Conservation (phyloP, 2,329 filamentous ascomycete genomes). For the Sarocladiaceae sp. region DNA sequence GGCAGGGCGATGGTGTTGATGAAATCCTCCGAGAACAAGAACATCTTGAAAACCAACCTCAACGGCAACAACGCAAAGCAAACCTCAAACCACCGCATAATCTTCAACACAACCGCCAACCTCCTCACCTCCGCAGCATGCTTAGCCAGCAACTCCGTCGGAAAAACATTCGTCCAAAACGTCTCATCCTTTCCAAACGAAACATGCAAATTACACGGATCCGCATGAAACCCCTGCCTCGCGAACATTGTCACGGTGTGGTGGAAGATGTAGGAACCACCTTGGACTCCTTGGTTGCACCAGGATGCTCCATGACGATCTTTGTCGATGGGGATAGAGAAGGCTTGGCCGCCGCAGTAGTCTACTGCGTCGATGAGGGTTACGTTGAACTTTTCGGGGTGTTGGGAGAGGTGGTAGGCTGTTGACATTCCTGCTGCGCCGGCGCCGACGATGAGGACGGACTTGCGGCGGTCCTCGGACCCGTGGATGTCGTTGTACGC, state of each 20-base stretch:
- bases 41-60: slow-evolving; percentile 62
- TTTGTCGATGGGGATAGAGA: slow-evolving; percentile 54
- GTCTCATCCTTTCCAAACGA: slow-evolving; percentile 55
- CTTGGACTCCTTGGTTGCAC: slow-evolving; percentile 62
- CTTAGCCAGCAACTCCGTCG: slow-evolving; percentile 51
- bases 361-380: slow-evolving; percentile 57
- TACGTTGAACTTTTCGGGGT: slow-evolving; percentile 61
- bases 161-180: slow-evolving; percentile 65
- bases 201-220: slow-evolving; percentile 61
- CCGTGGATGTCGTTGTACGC: no score
- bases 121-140: slow-evolving; percentile 52
- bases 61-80: slow-evolving; percentile 57
- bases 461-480: no score
- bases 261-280: slow-evolving; percentile 60
- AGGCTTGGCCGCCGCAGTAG: slow-evolving; percentile 58
- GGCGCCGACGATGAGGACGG: slow-evolving; percentile 56
- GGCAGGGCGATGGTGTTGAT: slow-evolving; percentile 67
- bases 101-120: slow-evolving; percentile 51
- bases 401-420: slow-evolving; percentile 58
- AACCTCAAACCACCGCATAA: slow-evolving; percentile 58
- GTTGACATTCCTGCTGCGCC: slow-evolving; percentile 57
- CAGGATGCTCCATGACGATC: slow-evolving; percentile 52
- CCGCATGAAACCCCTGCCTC: no score
- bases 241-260: no score
- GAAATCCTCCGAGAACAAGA: slow-evolving; percentile 66